Conservation (phyloP, 202 grass and related monocot genomes). For the Bolboschoenoplectus hybrid region DNA sequence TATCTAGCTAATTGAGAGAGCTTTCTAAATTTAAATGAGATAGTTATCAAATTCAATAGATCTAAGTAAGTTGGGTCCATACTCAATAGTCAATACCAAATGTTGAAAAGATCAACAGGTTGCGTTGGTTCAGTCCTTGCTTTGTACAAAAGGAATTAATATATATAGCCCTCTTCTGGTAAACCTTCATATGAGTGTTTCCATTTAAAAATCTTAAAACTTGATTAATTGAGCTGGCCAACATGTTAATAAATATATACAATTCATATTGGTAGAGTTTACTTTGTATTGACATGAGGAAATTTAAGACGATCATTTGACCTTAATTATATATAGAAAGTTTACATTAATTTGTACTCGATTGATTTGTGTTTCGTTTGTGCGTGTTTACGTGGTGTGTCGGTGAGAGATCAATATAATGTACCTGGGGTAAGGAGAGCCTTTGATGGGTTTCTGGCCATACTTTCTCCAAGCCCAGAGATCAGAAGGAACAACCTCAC, state of each 20-base stretch:
- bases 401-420: neutral
- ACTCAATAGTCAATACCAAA: neutral
- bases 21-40: neutral
- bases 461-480: slow-evolving; percentile 99
- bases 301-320: neutral
- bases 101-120: neutral
- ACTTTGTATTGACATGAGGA: neutral
- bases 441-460: slow-evolving; percentile 98
- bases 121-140: neutral
- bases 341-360: neutral
- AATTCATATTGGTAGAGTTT: neutral
- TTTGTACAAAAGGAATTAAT: neutral
- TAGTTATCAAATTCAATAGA: neutral
- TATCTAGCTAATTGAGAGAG: neutral
- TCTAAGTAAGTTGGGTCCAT: neutral
- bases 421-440: slow-evolving; percentile 84
- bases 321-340: neutral
- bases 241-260: neutral
- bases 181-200: slow-evolving; percentile 4
- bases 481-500: slow-evolving; percentile 94
- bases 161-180: neutral
- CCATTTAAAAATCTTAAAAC: neutral
- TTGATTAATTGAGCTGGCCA: neutral
- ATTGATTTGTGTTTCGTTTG: neutral
- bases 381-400: neutral